Conservation (phyloP, 2,329 filamentous ascomycete genomes). For the Cladosporium oxysporum region DNA sequence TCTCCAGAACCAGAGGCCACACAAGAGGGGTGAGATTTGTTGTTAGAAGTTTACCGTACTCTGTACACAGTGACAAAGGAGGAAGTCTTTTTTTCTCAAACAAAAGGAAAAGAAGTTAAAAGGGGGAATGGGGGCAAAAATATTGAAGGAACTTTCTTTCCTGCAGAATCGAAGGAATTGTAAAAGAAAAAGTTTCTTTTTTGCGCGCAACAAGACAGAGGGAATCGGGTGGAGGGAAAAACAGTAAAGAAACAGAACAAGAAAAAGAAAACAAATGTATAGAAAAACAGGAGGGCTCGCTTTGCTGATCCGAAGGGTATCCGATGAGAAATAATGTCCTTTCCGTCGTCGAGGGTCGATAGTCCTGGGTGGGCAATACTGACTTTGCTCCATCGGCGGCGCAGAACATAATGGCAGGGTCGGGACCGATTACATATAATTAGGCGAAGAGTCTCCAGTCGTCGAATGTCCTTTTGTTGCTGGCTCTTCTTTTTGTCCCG, state of each 20-base stretch:
- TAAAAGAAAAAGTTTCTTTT: background rate
- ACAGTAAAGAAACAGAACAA: background rate
- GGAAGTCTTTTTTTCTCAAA: background rate
- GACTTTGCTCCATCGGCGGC: background rate
- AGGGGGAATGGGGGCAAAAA: background rate
- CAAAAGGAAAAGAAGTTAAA: background rate
- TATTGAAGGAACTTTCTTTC: background rate
- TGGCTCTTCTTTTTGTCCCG: slow-evolving; percentile 2
- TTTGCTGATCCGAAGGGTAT: slow-evolving; percentile 20
- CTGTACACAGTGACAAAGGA: background rate
- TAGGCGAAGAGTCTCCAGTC: slow-evolving; percentile 1
- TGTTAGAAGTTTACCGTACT: background rate
- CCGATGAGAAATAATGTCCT: slow-evolving; percentile 9
- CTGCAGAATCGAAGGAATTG: background rate
- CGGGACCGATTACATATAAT: slow-evolving; percentile 2
- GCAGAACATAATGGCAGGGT: background rate
- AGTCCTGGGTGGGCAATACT: background rate
- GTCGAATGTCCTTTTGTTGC: background rate
- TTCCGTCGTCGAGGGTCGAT: background rate
- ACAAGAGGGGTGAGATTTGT: background rate
- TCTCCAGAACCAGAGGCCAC: background rate
- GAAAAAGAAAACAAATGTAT: background rate
- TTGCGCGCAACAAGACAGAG: background rate
- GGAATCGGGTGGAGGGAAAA: background rate
- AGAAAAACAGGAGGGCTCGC: slow-evolving; percentile 17